These are phyloP conservation scores for Candolleomyces aberdarensis DNA, from an alignment of 768 basidiomycete genomes.

Conservation along the genomic window DNA sequence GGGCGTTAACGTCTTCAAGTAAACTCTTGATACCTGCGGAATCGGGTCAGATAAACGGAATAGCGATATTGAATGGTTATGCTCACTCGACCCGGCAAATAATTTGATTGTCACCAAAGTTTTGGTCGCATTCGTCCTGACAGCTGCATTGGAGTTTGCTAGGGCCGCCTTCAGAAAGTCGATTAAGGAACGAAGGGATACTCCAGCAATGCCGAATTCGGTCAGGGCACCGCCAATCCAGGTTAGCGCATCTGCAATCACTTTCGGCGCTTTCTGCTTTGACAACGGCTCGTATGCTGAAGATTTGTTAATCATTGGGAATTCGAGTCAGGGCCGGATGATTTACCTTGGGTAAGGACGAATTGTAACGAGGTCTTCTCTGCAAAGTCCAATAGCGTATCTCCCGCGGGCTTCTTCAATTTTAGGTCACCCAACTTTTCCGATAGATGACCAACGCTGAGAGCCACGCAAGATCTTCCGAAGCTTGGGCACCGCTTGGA, in stretches of 20 bases:
- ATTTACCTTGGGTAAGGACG: constrained; percentile 83
- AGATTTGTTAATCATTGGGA: constrained; percentile 6
- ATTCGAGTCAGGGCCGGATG: not conserved
- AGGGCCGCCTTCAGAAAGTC: constrained; percentile 86
- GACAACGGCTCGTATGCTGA: constrained; percentile 89
- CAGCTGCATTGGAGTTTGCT: constrained; percentile 91
- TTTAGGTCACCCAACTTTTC: constrained; percentile 98
- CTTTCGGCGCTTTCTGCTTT: constrained; percentile 97
- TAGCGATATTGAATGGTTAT: not conserved
- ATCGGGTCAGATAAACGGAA: no score
- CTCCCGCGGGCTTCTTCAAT: constrained; percentile 93
- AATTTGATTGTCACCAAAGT: constrained; percentile 86
- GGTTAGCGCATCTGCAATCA: constrained; percentile 82
- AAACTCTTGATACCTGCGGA: constrained; percentile 82
- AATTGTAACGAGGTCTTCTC: constrained; percentile 95
- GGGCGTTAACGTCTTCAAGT: constrained; percentile 91
- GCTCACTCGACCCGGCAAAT: constrained; percentile 83
- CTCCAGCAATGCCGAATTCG: constrained; percentile 89
- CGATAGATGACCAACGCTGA: constrained; percentile 75
- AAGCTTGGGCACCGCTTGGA: constrained; percentile 82
- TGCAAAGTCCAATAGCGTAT: constrained; percentile 76
- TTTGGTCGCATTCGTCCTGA: constrained; percentile 92
- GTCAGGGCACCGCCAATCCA: constrained; percentile 86
- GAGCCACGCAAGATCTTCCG: constrained; percentile 78
- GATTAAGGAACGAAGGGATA: constrained; percentile 80